Base-by-base conservation (phyloP, 306 rosid genomes). In the Hippophae rhamnoides region DNA sequence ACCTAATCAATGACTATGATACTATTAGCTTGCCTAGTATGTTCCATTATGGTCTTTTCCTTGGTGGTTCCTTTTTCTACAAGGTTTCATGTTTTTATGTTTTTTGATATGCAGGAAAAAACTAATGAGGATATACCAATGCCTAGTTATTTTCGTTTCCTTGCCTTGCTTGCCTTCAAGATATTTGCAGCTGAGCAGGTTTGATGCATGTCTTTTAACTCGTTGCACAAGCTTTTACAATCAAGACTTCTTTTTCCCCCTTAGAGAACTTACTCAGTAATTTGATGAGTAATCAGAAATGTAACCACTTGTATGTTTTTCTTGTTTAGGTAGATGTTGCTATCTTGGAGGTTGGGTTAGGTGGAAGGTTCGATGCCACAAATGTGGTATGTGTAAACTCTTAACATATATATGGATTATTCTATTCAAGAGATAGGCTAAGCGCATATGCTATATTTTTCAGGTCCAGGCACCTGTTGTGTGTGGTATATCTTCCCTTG, bases 401-500 rank as follows among this genome's bases (percentile, higher is more conserved):
- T 41, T 45, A 9, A 58, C 57, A 13, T 12, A 41, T 6, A 41
- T 38, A 12, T 43, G 7, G 44, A 53, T 47, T 9, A 41, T 42
- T 6, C 10, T 25, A 38, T 54, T 57, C 11, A 42, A 2, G 43
- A 9, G 58, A 7, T 47, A 58, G 58, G 31, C 58, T 58, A 11
- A 60, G 38, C 25, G n/a, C 38, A 44, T 60, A 67, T 68, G 52
- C 54, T 44, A 26, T 56, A 62, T 52, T 40, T 70, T 79, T 73
- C 80, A 82, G 88, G 88, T 87, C 65, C 81, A 61, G 69, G 74
- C 81, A 54, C 97, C 97, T n/a, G 65, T 71, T 62, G 97, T 87
- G 25, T 90, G 97, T 73, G 97, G 95, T 58, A 76, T 90, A 81
- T 56, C 96, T 51, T 87, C 97, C 72, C 95, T 90, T 65, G 96